These are phyloP conservation scores for Neofusicoccum umdonicola DNA, from an alignment of 2,329 filamentous ascomycete genomes.

Conservation along the genomic window DNA sequence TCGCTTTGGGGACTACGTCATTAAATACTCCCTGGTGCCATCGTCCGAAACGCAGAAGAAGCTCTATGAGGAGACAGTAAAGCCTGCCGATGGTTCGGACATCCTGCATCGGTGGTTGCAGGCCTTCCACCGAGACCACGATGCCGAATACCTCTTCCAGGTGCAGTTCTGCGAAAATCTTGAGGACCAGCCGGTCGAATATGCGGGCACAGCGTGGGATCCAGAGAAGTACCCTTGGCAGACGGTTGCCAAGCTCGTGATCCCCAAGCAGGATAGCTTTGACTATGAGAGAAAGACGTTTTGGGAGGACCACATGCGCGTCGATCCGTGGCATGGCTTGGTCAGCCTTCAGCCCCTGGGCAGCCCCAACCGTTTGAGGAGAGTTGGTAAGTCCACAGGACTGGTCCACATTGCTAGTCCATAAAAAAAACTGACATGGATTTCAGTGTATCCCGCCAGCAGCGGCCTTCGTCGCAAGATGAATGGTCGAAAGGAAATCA, in stretches of 20 bases:
- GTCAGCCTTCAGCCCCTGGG: conserved; percentile 43
- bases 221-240: conserved; percentile 49
- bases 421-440: neutral
- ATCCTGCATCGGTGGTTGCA: conserved; percentile 41
- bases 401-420: conserved; percentile 5
- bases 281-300: conserved; percentile 41
- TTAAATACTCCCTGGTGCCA: conserved; percentile 49
- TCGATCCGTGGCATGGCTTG: conserved; percentile 45
- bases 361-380: conserved; percentile 40
- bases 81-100: conserved; percentile 35
- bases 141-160: conserved; percentile 46
- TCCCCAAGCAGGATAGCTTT: conserved; percentile 44
- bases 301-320: conserved; percentile 44
- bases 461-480: conserved; percentile 35
- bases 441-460: conserved; percentile 37
- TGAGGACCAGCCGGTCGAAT: conserved; percentile 47
- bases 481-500: conserved; percentile 38
- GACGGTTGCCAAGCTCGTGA: conserved; percentile 41
- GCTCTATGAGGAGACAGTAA: conserved; percentile 39
- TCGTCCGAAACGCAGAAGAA: conserved; percentile 41
- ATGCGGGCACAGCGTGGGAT: conserved; percentile 46
- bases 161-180: conserved; percentile 49
- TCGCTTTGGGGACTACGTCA: conserved; percentile 48
- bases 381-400: conserved; percentile 21
- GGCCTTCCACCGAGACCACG: conserved; percentile 39